Evolutionary conservation across 202 grass and related monocot species (phyloP).

Genomic region (Setaria italica): DNA sequence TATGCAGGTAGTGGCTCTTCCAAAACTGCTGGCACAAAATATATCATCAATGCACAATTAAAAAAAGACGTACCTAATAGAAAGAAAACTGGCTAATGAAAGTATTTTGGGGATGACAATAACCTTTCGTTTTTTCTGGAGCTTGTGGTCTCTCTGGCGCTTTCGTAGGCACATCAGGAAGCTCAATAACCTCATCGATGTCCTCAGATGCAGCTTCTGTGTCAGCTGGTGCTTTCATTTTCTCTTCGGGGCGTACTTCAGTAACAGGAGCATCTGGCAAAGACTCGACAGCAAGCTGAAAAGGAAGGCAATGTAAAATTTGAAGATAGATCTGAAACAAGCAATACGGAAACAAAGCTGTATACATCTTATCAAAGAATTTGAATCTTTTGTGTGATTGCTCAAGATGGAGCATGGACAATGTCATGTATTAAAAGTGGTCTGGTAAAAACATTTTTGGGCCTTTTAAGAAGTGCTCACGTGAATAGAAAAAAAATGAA

Average conservation of each 20-base stretch:
- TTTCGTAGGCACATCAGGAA: conserved; percentile 88
- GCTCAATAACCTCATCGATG: conserved; percentile 76
- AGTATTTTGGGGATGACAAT: conserved; percentile 16
- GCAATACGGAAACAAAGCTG: conserved; percentile 27
- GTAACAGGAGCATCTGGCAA: conserved; percentile 61
- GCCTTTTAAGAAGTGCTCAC: not conserved
- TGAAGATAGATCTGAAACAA: conserved; percentile 1
- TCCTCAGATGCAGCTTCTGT: conserved; percentile 51
- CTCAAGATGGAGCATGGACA: conserved; percentile 25
- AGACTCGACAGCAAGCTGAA: conserved; percentile 66
- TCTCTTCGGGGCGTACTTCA: conserved; percentile 47
- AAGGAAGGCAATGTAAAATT: conserved; percentile 17
- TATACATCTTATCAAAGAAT: conserved; percentile 19
- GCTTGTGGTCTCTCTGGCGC: conserved; percentile 55
- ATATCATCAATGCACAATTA: conserved; percentile 25
- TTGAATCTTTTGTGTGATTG: conserved; percentile 33
- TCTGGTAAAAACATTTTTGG: not conserved
- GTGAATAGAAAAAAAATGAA: not conserved
- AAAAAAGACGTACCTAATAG: conserved; percentile 1
- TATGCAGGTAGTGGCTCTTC: conserved; percentile 88
- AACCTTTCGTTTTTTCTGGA: conserved; percentile 81
- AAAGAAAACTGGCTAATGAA: conserved; percentile 8
- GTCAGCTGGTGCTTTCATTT: conserved; percentile 33
- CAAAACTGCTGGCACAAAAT: conserved; percentile 69
- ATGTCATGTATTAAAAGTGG: not conserved